Evolutionary conservation across 352 stramenopile species (phyloP).

Genomic region (Phytophthora podocarpi): DNA sequence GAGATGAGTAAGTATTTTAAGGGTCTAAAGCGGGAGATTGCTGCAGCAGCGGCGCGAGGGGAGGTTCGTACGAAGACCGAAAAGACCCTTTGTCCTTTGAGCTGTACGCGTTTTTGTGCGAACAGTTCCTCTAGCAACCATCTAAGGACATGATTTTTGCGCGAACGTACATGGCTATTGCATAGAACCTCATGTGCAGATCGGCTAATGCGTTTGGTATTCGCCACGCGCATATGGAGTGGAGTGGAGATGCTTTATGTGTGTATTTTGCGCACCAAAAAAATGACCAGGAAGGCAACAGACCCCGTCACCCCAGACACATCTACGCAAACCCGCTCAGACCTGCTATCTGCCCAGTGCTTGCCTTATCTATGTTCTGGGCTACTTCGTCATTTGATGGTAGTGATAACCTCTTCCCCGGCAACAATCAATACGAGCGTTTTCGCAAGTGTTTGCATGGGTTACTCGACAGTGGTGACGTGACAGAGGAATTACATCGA

Average conservation of each 20-base stretch:
- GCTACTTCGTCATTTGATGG: slow-evolving; percentile 8
- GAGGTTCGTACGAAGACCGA: slow-evolving; percentile 5
- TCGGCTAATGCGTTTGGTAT: slow-evolving; percentile 23
- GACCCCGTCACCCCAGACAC: slow-evolving; percentile 11
- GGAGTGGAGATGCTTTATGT: slow-evolving; percentile 32
- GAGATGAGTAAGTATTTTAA: slow-evolving; percentile 9
- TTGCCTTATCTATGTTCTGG: slow-evolving; percentile 12
- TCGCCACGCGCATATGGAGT: slow-evolving; percentile 29
- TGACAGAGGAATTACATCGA: slow-evolving; percentile 13
- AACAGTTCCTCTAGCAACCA: neutral
- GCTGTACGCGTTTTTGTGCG: slow-evolving; percentile 9
- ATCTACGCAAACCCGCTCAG: slow-evolving; percentile 16
- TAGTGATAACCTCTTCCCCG: slow-evolving; percentile 7
- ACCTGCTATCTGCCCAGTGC: neutral
- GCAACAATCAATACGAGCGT: slow-evolving; percentile 12
- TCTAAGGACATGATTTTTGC: slow-evolving; percentile 23
- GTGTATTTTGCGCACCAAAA: slow-evolving; percentile 49
- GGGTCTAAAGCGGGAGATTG: slow-evolving; percentile 6
- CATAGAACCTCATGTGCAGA: slow-evolving; percentile 29
- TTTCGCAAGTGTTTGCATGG: slow-evolving; percentile 10
- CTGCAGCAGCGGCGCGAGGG: too few species aligned
- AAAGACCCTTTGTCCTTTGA: slow-evolving; percentile 25
- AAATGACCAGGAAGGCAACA: slow-evolving; percentile 33
- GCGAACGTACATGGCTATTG: slow-evolving; percentile 20
- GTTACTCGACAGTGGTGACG: neutral